phyloP scores from a whole-genome alignment of 1,284 basidiomycete genomes.

The Porphyrellus sp. region DNA sequence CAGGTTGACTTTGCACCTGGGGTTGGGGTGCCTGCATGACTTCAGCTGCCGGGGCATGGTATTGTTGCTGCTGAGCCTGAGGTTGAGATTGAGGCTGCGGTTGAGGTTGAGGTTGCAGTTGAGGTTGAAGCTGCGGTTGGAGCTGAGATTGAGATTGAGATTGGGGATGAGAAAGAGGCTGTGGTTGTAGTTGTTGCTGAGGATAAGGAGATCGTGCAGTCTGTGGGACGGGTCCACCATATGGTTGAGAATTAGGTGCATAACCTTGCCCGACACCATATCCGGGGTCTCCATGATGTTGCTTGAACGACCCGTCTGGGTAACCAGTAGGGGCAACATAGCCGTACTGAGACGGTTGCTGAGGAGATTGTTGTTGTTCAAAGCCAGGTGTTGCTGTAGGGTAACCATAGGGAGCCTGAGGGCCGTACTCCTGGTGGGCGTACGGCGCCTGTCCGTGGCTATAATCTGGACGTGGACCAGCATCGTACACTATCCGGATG shows the following conservation, averaged over 20 bases:
- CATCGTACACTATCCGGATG: slow-evolving; percentile 28
- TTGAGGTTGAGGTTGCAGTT: slow-evolving; percentile 18
- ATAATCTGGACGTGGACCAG: slow-evolving; percentile 23
- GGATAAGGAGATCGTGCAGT: slow-evolving; percentile 31
- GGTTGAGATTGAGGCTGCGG: slow-evolving; percentile 14
- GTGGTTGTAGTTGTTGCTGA: slow-evolving; percentile 26
- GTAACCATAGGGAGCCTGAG: slow-evolving; percentile 39
- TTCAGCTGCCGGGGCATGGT: slow-evolving; percentile 14
- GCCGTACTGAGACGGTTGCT: slow-evolving; percentile 29
- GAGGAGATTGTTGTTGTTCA: slow-evolving; percentile 41
- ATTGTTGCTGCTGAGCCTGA: slow-evolving; percentile 25
- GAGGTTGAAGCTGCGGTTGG: slow-evolving; percentile 4
- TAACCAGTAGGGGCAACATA: slow-evolving; percentile 42
- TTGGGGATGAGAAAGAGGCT: slow-evolving; percentile 27
- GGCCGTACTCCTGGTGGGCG: slow-evolving; percentile 30
- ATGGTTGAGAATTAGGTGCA: slow-evolving; percentile 30
- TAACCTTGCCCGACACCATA: slow-evolving; percentile 36
- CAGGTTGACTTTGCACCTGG: slow-evolving; percentile 17
- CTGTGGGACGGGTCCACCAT: slow-evolving; percentile 29
- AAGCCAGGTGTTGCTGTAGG: slow-evolving; percentile 41
- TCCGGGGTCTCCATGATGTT: slow-evolving; percentile 36
- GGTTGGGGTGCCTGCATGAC: slow-evolving; percentile 10
- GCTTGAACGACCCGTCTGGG: slow-evolving; percentile 30
- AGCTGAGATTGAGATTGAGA: slow-evolving; percentile 12
- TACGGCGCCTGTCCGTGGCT: slow-evolving; percentile 22